Conservation (phyloP, 768 basidiomycete genomes). For the Kockovaella imperatae region DNA sequence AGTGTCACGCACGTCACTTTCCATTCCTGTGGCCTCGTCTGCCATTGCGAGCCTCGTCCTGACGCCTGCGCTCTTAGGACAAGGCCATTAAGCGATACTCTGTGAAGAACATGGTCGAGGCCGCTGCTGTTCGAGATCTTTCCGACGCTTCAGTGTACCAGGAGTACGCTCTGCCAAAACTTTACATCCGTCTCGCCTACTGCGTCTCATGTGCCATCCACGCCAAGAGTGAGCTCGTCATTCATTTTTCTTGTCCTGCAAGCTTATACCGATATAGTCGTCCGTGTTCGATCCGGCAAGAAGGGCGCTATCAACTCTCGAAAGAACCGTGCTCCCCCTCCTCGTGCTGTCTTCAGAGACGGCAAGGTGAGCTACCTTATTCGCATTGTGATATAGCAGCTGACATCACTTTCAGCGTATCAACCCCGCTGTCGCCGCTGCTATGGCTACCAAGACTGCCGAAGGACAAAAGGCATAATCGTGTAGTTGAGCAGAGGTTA, state of each 20-base stretch:
- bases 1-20: no score
- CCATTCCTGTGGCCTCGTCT: neutral
- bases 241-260: neutral
- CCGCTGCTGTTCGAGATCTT: constrained; percentile 94
- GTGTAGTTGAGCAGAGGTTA: neutral
- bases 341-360: constrained; percentile 82
- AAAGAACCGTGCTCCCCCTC: constrained; percentile 88
- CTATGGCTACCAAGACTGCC: constrained; percentile 54
- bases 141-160: constrained; percentile 87
- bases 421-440: constrained; percentile 89
- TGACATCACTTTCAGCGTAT: constrained; percentile 74
- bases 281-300: constrained; percentile 94
- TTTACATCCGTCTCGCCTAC: constrained; percentile 98
- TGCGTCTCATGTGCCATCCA: constrained; percentile 99
- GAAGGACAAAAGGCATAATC: constrained; percentile 27
- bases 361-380: constrained; percentile 42
- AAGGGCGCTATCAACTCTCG: constrained; percentile 58
- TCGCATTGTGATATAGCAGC: constrained; percentile 3
- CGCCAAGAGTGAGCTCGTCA: constrained; percentile 69
- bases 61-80: constrained; percentile 55
- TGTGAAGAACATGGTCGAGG: constrained; percentile 99
- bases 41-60: no score
- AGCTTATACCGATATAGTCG: constrained; percentile 53
- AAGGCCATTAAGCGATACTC: constrained; percentile 99
- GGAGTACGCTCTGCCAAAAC: constrained; percentile 94